Percentiles rank a stretch among this genome's conserved stretches.
phyloP scores from a whole-genome alignment of 306 rosid genomes.

The Herpetospermum pedunculosum region DNA sequence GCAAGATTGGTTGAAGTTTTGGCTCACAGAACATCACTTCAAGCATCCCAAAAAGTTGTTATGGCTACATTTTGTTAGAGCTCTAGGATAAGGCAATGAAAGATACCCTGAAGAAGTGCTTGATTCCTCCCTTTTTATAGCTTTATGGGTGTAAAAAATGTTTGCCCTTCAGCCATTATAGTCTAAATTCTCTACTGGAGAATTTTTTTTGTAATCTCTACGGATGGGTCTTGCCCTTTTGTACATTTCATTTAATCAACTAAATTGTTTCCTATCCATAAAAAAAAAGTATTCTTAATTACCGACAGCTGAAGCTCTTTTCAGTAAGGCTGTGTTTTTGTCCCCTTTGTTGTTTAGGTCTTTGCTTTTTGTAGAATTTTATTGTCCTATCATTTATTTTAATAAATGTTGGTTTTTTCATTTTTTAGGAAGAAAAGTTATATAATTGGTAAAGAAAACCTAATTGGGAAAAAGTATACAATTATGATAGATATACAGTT shows the following conservation, averaged over 20 bases:
- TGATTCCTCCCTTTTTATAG: not conserved
- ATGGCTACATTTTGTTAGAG: too few species aligned
- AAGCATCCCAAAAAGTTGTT: too few species aligned
- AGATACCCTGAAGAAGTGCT: not conserved
- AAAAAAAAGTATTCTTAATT: too few species aligned
- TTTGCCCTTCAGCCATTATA: not conserved
- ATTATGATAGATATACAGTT: not conserved
- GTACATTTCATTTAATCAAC: too few species aligned
- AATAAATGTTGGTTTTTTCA: not conserved
- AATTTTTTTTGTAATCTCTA: not conserved
- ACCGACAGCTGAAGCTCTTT: not conserved
- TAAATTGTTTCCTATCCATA: too few species aligned
- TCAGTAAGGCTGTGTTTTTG: not conserved
- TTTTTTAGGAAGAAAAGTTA: not conserved
- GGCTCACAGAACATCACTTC: too few species aligned
- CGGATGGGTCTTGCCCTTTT: too few species aligned
- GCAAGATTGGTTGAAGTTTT: too few species aligned
- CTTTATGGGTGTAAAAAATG: not conserved
- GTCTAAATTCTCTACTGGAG: too few species aligned
- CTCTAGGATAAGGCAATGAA: too few species aligned
- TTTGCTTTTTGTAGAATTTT: not conserved
- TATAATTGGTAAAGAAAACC: not conserved
- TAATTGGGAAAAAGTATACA: not conserved
- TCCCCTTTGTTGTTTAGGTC: not conserved
- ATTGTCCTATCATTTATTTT: not conserved